Evolutionary conservation across 345 rosid genomes (phyloP).

Genomic region (Linum trigynum): DNA sequence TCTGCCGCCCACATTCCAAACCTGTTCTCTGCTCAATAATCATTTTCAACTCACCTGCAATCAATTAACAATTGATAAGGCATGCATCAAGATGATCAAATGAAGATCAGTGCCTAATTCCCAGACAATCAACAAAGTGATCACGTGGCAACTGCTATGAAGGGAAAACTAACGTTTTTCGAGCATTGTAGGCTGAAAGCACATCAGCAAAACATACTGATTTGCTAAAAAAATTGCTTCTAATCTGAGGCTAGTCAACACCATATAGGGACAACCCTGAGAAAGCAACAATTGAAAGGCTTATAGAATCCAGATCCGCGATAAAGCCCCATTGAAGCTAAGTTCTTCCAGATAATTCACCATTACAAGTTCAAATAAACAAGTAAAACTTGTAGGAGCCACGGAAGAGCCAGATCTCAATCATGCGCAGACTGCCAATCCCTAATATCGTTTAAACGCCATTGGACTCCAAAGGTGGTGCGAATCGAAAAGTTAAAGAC

Average conservation of each 20-base stretch:
- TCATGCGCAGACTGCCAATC: neutral
- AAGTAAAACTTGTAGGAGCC: neutral
- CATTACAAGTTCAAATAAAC: too few relatives aligned
- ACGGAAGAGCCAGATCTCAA: neutral
- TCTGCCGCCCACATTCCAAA: slow-evolving; percentile 34
- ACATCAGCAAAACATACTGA: too few relatives aligned
- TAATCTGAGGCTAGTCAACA: too few relatives aligned
- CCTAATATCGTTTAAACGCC: neutral
- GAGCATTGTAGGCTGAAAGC: neutral
- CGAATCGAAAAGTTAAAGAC: neutral
- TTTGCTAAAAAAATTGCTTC: too few relatives aligned
- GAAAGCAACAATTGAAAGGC: too few relatives aligned
- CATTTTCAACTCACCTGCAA: slow-evolving; percentile 58
- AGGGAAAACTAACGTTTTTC: neutral
- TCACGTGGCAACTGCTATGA: neutral
- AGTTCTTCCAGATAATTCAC: too few relatives aligned
- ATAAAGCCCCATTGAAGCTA: too few relatives aligned
- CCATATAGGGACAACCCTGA: too few relatives aligned
- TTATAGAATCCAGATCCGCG: too few relatives aligned
- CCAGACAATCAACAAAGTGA: neutral
- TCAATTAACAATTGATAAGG: neutral
- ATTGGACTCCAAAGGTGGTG: neutral
- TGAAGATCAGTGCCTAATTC: neutral
- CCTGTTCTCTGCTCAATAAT: slow-evolving; percentile 41
- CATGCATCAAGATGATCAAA: neutral